These are phyloP conservation scores for Amanita fuliginea DNA, from an alignment of 768 basidiomycete genomes.

Conservation along the genomic window DNA sequence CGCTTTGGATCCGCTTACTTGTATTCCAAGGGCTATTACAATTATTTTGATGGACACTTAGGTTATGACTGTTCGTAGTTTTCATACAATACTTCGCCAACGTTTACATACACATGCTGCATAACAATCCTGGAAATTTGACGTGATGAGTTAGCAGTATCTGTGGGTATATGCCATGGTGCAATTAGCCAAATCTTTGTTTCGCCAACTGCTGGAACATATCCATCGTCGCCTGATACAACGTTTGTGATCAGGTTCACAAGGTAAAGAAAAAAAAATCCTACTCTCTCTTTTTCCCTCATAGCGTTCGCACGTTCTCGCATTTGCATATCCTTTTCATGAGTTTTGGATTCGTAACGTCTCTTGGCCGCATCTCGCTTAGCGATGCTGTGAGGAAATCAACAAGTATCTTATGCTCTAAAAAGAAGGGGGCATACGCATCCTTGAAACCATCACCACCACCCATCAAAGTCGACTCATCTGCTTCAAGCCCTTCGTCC, in stretches of 20 bases:
- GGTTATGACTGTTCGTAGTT: not conserved
- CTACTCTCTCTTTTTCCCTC: conserved; percentile 68
- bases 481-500: conserved; percentile 65
- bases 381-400: conserved; percentile 41
- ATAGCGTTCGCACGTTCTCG: conserved; percentile 54
- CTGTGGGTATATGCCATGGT: not conserved
- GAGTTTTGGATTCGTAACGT: conserved; percentile 41
- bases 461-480: conserved; percentile 73
- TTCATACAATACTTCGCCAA: too few relatives aligned
- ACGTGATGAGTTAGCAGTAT: not conserved
- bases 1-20: not conserved
- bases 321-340: conserved; percentile 37
- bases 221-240: conserved; percentile 70
- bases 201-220: conserved; percentile 94
- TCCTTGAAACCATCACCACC: conserved; percentile 76
- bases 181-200: conserved; percentile 61
- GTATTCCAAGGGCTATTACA: not conserved
- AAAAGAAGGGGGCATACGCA: conserved; percentile 33
- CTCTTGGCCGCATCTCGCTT: conserved; percentile 54
- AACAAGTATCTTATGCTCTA: not conserved
- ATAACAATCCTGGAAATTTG: not conserved
- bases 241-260: not conserved
- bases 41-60: not conserved
- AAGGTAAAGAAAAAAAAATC: not conserved
- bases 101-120: not conserved